Percentiles rank a stretch among this genome's conserved stretches.
These are phyloP conservation scores for Metschnikowia kunwiensis DNA, from an alignment of 805 yeast genomes.

Conservation along the genomic window DNA sequence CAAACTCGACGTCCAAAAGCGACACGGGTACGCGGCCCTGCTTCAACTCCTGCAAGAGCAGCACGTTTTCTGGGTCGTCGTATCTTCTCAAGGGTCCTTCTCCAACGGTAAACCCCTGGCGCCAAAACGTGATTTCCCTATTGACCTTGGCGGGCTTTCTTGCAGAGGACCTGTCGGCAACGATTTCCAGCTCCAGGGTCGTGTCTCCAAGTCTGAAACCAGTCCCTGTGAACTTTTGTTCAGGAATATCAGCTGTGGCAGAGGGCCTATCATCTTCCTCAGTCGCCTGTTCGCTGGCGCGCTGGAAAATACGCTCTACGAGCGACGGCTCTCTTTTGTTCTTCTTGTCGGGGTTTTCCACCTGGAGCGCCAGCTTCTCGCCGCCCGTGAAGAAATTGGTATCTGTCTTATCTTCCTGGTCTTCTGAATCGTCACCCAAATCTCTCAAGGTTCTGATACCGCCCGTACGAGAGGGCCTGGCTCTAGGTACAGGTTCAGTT, in stretches of 20 bases:
- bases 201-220: constrained; percentile 54
- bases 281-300: constrained; percentile 50
- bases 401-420: constrained; percentile 52
- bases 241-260: constrained; percentile 20
- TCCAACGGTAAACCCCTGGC: constrained; percentile 92
- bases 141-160: constrained; percentile 49
- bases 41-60: constrained; percentile 73
- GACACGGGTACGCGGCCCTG: constrained; percentile 89
- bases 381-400: constrained; percentile 63
- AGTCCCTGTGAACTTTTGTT: constrained; percentile 42
- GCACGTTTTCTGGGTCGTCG: constrained; percentile 88
- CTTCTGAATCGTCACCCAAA: constrained; percentile 44
- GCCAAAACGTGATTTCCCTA: constrained; percentile 91
- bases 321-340: constrained; percentile 40
- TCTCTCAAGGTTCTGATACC: constrained; percentile 40
- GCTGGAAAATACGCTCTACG: constrained; percentile 64
- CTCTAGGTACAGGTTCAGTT: constrained; percentile 1
- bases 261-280: constrained; percentile 37
- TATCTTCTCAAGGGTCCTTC: constrained; percentile 84
- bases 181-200: constrained; percentile 33
- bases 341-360: constrained; percentile 63
- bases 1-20: constrained; percentile 75
- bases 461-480: constrained; percentile 7
- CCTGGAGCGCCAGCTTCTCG: constrained; percentile 76
- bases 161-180: constrained; percentile 30